Evolutionary conservation across 1,284 basidiomycete species (phyloP).

Genomic region (Fomes fomentarius): DNA sequence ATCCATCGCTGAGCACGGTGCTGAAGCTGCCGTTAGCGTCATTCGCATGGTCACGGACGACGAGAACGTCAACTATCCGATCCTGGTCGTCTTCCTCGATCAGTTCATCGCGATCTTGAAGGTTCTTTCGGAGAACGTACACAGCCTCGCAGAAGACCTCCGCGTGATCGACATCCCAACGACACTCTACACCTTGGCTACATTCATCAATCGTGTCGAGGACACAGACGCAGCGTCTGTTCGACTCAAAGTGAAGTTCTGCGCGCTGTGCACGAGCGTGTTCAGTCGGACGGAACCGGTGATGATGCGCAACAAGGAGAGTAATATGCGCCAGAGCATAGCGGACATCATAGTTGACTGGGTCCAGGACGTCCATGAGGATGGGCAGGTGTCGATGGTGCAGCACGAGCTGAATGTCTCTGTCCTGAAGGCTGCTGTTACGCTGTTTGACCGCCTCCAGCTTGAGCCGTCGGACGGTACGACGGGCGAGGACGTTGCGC

Average conservation of each 20-base stretch:
- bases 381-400: not conserved
- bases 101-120: slow-evolving; percentile 82
- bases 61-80: slow-evolving; percentile 50
- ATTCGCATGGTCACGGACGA: slow-evolving; percentile 47
- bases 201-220: slow-evolving; percentile 67
- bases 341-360: slow-evolving; percentile 80
- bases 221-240: slow-evolving; percentile 60
- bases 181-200: slow-evolving; percentile 64
- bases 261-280: slow-evolving; percentile 70
- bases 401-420: slow-evolving; percentile 71
- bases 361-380: slow-evolving; percentile 52
- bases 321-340: slow-evolving; percentile 63
- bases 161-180: slow-evolving; percentile 73
- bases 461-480: slow-evolving; percentile 63
- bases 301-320: slow-evolving; percentile 67
- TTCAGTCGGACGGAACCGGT: slow-evolving; percentile 65
- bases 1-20: not conserved
- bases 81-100: slow-evolving; percentile 72
- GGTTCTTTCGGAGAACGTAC: slow-evolving; percentile 76
- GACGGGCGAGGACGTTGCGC: slow-evolving; percentile 64
- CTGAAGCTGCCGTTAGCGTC: slow-evolving; percentile 38
- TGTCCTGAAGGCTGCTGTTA: slow-evolving; percentile 72
- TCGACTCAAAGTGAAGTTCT: slow-evolving; percentile 79
- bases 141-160: slow-evolving; percentile 56
- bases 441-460: slow-evolving; percentile 76